Base-by-base conservation (phyloP, 202 grass and related monocot genomes). In the Zizania palustris region DNA sequence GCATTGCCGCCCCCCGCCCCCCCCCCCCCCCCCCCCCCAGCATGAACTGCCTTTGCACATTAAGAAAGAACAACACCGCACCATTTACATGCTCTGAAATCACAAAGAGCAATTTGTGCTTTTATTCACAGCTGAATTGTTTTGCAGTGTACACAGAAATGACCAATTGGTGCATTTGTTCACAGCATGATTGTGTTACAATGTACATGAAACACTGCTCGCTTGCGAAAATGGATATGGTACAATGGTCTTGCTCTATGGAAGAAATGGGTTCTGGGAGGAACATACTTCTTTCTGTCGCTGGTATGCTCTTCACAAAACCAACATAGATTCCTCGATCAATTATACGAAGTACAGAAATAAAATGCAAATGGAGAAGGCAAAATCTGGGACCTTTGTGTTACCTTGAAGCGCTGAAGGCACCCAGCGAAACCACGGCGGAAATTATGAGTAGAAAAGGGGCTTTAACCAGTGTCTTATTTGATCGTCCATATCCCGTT, bases 241-340 rank as follows among this genome's bases (percentile, higher is more conserved):
- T 49, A 63, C 18, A 53, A 13, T 20, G 19, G 3, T 5, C 34
- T 61, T 44, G 71, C 19, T 42, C 76, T 82, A 92, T 16, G 92
- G 92, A 67, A 90, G 86, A 81, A 96, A 96, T 4, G 89, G 89
- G n/a, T 96, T 96, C 70, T 89, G 85, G 5, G 92, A 96, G 22
- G 92, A 90, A 76, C 60, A 87, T 3, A 78, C 44, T 71, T 89
- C 89, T 43, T 87, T 92, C 72, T 92, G 86, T 51, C 79, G 85
- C 59, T 84, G 74, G 68, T 96, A 96, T 8, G 92, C 89, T 59
- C 89, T 96, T 77, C 73, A 87, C 4, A 77, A 74, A 69, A 71
- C 51, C 39, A 77, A 57, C 88, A 68, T 45, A 9, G 61, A 74
- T 73, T 56, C 6, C 33, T 65, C 16, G 6, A 42, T 66, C 33